Conservation (phyloP, 2,329 filamentous ascomycete species). For the Madurella fahalii region DNA sequence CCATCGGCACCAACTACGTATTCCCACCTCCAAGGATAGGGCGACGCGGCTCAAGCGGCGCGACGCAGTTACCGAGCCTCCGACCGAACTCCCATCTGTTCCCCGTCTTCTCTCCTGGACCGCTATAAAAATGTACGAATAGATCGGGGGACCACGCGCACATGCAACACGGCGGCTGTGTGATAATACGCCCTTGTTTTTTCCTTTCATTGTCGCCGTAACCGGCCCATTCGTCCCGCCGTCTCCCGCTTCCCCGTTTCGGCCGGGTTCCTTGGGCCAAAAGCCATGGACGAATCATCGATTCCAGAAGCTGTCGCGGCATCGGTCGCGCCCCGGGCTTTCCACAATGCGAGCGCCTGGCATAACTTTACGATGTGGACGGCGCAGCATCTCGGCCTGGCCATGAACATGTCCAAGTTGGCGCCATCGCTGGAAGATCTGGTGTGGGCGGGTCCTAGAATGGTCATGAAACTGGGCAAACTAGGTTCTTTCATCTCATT, state of each 20-base stretch:
- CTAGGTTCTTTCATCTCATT: conserved; percentile 60
- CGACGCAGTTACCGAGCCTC: background rate
- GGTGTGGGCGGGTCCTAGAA: conserved; percentile 64
- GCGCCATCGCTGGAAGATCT: conserved; percentile 65
- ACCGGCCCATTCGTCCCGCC: background rate
- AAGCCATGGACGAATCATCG: conserved; percentile 16
- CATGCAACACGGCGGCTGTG: conserved; percentile 2
- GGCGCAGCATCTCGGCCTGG: conserved; percentile 38
- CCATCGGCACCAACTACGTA: background rate
- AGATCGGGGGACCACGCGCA: background rate
- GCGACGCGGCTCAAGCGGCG: conserved; percentile 5
- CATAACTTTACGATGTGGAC: conserved; percentile 55
- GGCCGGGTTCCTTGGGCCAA: background rate
- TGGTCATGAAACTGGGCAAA: conserved; percentile 64
- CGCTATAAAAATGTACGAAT: conserved; percentile 1
- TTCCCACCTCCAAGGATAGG: background rate
- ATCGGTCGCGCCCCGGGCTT: conserved; percentile 25
- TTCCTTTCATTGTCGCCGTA: background rate
- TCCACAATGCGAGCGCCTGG: conserved; percentile 45
- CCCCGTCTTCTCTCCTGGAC: too few species aligned
- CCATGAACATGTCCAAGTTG: conserved; percentile 55
- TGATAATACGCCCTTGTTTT: background rate
- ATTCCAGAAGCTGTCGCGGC: conserved; percentile 21
- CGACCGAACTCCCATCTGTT: background rate
- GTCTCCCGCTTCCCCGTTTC: background rate